Evolutionary conservation across 371 early-diverging fungal species (phyloP), one percentile per base, ranked within the genome.

Genomic region (Mucor sp.): DNA sequence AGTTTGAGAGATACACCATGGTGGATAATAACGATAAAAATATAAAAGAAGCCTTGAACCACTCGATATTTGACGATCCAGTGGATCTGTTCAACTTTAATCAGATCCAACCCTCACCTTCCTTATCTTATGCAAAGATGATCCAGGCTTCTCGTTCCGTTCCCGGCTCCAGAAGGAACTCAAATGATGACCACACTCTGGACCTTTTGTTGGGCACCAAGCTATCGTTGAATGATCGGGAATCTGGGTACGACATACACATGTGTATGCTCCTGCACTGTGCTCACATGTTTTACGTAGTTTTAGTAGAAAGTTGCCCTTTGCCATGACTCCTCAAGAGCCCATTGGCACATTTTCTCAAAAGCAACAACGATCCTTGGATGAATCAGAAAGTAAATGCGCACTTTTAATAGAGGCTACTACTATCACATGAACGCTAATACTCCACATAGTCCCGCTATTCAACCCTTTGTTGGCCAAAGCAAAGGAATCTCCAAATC

Each of bases 111-210:
- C 39, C 63, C 7, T 48, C 30, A 33, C 43, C 55, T n/a, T 61
- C 61, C 30, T 21, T 60, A 19, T 43, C 60, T 60, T 66, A 50
- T 60, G 32, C 66, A 53, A 48, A 50, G 30, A 60, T 60, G 66
- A 47, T 66, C 11, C 66, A 66, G 41, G 53, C 62, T 11, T 73
- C 78, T 30, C 63, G 72, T 23, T 78, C 81, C 28, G 67, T 78
- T 8, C 79, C 81, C 58, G 77, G 65, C 43, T 79, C 81, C 32
- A 63, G 77, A 21, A 72, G 75, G 17, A 80, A 78, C 63, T 82
- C 82, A 11, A 74, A 64, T 43, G 78, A 75, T 28, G 68, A 71
- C 27, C 68, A 73, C 12, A 39, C 44, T 12, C 53, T 66, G 47
- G 61, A 68, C 47, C 47, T 48, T 25, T 60, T 67, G 28, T 23